These are phyloP conservation scores for Eruca vesicaria DNA, from an alignment of 441 rosid species.

Conservation along the genomic window DNA sequence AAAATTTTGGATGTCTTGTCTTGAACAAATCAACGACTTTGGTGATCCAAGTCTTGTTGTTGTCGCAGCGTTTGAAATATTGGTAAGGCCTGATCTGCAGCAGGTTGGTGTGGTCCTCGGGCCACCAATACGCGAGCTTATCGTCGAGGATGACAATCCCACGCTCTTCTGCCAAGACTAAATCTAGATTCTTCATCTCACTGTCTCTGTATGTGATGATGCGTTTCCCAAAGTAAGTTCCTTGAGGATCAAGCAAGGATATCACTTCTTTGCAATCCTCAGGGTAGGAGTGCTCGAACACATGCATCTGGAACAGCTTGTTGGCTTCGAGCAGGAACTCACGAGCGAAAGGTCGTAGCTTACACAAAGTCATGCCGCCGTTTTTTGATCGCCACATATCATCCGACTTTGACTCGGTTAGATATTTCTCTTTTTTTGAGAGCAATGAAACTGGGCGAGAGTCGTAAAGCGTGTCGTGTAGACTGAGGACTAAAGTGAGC, in stretches of 20 bases:
- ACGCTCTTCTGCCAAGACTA: not conserved
- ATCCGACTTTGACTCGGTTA: not conserved
- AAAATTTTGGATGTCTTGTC: not conserved
- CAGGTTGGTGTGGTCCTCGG: not conserved
- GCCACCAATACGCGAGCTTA: not conserved
- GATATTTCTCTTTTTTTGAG: no score
- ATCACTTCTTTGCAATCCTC: not conserved
- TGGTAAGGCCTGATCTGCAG: not conserved
- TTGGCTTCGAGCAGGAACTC: not conserved
- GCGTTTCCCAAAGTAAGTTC: not conserved
- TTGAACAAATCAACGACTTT: not conserved
- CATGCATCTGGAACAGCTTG: not conserved
- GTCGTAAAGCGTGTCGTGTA: no score
- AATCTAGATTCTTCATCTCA: slow-evolving; percentile 9
- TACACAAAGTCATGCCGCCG: not conserved
- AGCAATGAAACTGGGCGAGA: no score
- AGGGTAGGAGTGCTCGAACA: not conserved
- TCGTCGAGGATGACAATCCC: not conserved
- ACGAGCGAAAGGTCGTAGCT: not conserved
- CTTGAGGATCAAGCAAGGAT: not conserved
- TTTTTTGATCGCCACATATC: not conserved
- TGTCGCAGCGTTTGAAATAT: not conserved
- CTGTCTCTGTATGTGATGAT: not conserved
- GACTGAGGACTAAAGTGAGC: no score
- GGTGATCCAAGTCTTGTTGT: not conserved